Evolutionary conservation across 805 yeast species (phyloP).

Genomic region (Millerozyma miso): DNA sequence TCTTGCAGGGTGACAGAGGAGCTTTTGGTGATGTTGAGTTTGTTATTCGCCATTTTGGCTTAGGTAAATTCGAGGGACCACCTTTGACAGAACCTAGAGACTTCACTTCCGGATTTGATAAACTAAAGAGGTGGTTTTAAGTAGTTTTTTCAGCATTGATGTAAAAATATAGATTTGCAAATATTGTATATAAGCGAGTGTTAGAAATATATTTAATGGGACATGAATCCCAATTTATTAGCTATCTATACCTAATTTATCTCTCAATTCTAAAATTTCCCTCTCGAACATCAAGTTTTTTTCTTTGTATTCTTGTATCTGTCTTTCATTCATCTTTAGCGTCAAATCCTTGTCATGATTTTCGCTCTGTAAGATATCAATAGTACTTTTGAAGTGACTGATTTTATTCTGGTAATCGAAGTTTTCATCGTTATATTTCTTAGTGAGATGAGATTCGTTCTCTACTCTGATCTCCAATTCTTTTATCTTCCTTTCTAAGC

Average conservation of each 20-base stretch:
- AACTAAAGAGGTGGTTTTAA: conserved; percentile 16
- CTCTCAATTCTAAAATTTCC: conserved; percentile 56
- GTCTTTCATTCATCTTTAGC: conserved; percentile 50
- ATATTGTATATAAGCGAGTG: neutral
- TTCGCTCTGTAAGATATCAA: conserved; percentile 37
- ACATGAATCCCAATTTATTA: neutral
- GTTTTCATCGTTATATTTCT: conserved; percentile 56
- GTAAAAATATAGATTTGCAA: neutral
- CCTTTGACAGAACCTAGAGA: conserved; percentile 17
- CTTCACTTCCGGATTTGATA: conserved; percentile 5
- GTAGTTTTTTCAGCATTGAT: neutral
- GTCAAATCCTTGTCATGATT: conserved; percentile 40
- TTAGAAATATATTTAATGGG: neutral
- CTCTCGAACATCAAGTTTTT: conserved; percentile 48
- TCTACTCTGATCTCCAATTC: conserved; percentile 50
- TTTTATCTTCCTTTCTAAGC: conserved; percentile 49
- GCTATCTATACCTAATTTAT: conserved; percentile 7
- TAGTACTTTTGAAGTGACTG: conserved; percentile 32
- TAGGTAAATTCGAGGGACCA: conserved; percentile 45
- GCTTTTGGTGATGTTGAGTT: conserved; percentile 78
- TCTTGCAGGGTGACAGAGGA: conserved; percentile 84
- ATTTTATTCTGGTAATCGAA: conserved; percentile 51
- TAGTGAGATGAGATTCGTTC: conserved; percentile 47
- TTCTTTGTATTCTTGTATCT: conserved; percentile 52
- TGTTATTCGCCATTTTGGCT: conserved; percentile 64